A percentile compares a stretch with the other conserved stretches of the same genome.
Conservation (phyloP, 768 basidiomycete species). For the Mycena alexandri region DNA sequence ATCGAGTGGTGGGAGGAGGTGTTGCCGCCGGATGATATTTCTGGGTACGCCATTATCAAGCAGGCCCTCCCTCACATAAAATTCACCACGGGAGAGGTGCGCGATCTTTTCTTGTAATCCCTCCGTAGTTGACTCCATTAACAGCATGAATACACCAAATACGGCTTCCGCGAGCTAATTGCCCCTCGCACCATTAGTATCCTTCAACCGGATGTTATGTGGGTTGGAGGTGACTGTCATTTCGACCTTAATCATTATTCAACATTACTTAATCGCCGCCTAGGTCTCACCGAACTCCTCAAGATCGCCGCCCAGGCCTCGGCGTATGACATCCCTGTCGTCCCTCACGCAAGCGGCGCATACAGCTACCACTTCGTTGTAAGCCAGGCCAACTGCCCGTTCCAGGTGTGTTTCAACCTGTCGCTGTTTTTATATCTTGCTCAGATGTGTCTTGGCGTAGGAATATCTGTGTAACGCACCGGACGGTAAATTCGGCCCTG, state of each 20-base stretch:
- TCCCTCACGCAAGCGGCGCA: constrained; percentile 61
- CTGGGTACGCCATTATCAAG: constrained; percentile 46
- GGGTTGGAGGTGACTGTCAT: constrained; percentile 41
- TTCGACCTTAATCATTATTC: background rate
- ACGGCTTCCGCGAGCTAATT: constrained; percentile 49
- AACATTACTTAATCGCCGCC: background rate
- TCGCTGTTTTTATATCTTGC: too few species aligned
- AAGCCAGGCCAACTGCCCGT: constrained; percentile 49
- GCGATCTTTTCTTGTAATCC: background rate
- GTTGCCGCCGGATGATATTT: constrained; percentile 45
- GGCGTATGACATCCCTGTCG: constrained; percentile 62
- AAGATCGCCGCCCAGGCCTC: constrained; percentile 52
- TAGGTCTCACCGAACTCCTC: constrained; percentile 47
- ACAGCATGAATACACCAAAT: constrained; percentile 48
- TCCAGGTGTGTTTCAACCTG: too few species aligned
- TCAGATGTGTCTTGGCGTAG: too few species aligned
- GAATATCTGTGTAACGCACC: constrained; percentile 53
- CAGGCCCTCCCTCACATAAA: constrained; percentile 46
- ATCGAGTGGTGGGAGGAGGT: constrained; percentile 51
- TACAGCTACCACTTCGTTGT: constrained; percentile 63
- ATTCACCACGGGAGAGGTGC: constrained; percentile 48
- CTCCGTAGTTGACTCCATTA: background rate
- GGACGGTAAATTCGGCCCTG: constrained; percentile 49
- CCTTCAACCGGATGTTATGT: constrained; percentile 48
- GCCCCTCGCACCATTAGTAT: constrained; percentile 47